These are phyloP conservation scores for Phlyctochytrium arcticum DNA, from an alignment of 192 early-diverging fungal genomes.

Conservation along the genomic window DNA sequence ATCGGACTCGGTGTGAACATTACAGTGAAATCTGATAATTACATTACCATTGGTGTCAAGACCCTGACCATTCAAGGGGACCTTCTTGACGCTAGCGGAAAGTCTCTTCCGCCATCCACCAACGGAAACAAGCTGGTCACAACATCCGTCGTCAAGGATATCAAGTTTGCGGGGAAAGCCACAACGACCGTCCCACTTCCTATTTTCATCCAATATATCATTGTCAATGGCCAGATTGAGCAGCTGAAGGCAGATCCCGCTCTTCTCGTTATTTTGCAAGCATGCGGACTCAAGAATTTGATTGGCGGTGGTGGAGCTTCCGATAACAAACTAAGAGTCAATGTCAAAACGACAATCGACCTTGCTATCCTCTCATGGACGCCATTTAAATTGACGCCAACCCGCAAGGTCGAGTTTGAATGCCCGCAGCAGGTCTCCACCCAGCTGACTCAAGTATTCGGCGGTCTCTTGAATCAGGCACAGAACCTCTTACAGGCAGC, in stretches of 20 bases:
- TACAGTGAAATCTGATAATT: slow-evolving; percentile 27
- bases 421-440: slow-evolving; percentile 3
- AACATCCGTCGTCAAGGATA: slow-evolving; percentile 4
- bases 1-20: slow-evolving; percentile 23
- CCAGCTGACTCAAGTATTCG: background rate
- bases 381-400: slow-evolving; percentile 8
- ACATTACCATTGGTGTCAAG: slow-evolving; percentile 13
- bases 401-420: slow-evolving; percentile 12
- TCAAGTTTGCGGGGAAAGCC: background rate
- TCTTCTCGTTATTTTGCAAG: background rate
- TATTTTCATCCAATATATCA: slow-evolving; percentile 7
- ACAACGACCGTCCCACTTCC: slow-evolving; percentile 1
- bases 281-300: slow-evolving; percentile 11
- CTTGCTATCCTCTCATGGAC: slow-evolving; percentile 15
- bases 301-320: background rate
- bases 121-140: background rate
- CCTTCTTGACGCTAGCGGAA: background rate
- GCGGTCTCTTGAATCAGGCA: too few relatives aligned
- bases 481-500: too few relatives aligned
- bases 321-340: background rate
- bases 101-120: background rate
- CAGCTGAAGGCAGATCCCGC: slow-evolving; percentile 4
- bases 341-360: slow-evolving; percentile 12
- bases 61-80: background rate
- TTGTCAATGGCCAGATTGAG: background rate